Evolutionary conservation across 345 rosid genomes (phyloP).

Genomic region (Populus ilicifolia): DNA sequence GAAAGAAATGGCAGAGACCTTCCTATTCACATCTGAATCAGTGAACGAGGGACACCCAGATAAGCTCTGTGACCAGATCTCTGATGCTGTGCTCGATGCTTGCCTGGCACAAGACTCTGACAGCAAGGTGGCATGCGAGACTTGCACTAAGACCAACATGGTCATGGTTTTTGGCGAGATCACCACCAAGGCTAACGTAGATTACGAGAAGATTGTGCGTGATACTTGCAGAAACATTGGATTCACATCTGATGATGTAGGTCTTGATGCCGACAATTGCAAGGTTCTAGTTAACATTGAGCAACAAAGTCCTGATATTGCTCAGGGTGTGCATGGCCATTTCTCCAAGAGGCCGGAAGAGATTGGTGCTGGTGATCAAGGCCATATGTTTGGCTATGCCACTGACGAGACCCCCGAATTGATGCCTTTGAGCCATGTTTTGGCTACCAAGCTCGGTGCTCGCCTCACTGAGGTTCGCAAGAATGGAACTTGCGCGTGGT

Average conservation of each 20-base stretch:
- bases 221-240: constrained; percentile 16
- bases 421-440: constrained; percentile 69
- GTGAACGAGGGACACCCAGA: constrained; percentile 19
- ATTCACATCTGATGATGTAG: constrained; percentile 14
- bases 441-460: constrained; percentile 73
- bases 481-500: constrained; percentile 66
- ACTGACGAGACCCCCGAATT: constrained; percentile 36
- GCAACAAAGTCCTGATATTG: constrained; percentile 20
- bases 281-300: constrained; percentile 15
- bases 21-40: constrained; percentile 15
- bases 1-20: constrained; percentile 7
- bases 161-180: constrained; percentile 23
- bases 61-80: constrained; percentile 22
- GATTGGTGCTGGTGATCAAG: constrained; percentile 19
- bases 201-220: constrained; percentile 20
- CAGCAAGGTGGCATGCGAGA: constrained; percentile 19
- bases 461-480: constrained; percentile 71
- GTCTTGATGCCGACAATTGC: constrained; percentile 17
- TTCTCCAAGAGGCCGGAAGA: constrained; percentile 15
- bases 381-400: constrained; percentile 19
- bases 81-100: constrained; percentile 14
- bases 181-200: constrained; percentile 14
- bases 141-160: constrained; percentile 19
- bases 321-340: constrained; percentile 20
- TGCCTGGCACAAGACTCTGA: constrained; percentile 15